Conservation (phyloP, 192 early-diverging fungal genomes). For the Coemansia sp. region DNA sequence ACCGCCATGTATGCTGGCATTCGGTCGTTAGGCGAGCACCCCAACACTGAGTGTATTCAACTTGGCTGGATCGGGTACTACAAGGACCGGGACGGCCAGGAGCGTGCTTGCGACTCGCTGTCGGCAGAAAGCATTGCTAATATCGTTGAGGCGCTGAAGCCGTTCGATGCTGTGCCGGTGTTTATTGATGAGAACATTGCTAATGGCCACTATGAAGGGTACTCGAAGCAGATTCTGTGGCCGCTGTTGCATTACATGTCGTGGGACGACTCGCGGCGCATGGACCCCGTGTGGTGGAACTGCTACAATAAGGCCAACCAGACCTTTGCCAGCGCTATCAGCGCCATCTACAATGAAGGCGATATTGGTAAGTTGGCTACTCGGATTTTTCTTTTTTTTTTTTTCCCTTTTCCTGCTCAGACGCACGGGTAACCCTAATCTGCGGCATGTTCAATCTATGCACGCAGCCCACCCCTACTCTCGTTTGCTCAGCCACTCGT, state of each 20-base stretch:
- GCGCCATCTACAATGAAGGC: constrained; percentile 75
- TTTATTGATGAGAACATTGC: constrained; percentile 72
- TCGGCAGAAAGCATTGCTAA: constrained; percentile 54
- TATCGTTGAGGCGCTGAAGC: constrained; percentile 57
- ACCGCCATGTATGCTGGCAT: constrained; percentile 90
- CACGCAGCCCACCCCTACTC: background rate
- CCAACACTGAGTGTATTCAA: constrained; percentile 60
- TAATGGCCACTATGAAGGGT: constrained; percentile 92
- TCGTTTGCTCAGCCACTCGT: background rate
- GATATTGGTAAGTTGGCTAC: constrained; percentile 44
- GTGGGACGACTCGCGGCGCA: constrained; percentile 73
- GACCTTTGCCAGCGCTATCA: constrained; percentile 71
- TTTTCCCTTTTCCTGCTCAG: background rate
- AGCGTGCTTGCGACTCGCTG: constrained; percentile 56
- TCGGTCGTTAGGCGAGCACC: constrained; percentile 58
- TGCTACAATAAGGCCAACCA: constrained; percentile 83
- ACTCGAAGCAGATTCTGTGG: constrained; percentile 97
- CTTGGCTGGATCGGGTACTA: constrained; percentile 75
- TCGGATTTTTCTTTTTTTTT: background rate
- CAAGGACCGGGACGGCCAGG: constrained; percentile 58
- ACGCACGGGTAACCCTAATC: background rate
- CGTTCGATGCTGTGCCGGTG: constrained; percentile 68
- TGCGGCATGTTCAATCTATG: constrained; percentile 7
- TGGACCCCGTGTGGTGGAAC: constrained; percentile 66
- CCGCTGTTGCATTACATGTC: constrained; percentile 94